phyloP scores from a whole-genome alignment of 768 basidiomycete genomes.

The Pisolithus albus region DNA sequence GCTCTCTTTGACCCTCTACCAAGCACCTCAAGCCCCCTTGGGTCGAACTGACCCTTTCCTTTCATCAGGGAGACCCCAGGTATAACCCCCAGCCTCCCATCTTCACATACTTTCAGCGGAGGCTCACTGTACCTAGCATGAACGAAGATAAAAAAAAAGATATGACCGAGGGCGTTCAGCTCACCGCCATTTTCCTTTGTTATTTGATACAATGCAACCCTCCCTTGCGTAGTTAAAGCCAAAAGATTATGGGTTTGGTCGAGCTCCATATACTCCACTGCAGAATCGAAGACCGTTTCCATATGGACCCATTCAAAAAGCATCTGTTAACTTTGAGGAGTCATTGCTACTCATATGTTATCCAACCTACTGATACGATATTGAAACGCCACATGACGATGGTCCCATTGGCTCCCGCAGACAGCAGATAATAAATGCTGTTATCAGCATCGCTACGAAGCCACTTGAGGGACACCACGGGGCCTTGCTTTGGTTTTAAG shows the following conservation, averaged over 20 bases:
- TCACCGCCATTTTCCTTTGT: neutral
- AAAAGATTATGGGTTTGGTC: neutral
- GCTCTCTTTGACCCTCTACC: too few relatives aligned
- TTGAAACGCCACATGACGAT: neutral
- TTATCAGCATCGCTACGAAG: too few relatives aligned
- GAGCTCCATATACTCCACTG: neutral
- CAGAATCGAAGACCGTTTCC: neutral
- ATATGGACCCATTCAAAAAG: neutral
- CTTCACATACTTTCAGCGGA: too few relatives aligned
- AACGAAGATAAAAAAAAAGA: neutral
- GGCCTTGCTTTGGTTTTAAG: conserved; percentile 1
- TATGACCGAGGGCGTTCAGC: neutral
- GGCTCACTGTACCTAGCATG: neutral
- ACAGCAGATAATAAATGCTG: too few relatives aligned
- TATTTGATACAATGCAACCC: neutral
- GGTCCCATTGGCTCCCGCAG: neutral
- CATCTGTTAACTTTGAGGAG: neutral
- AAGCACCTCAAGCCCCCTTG: too few relatives aligned
- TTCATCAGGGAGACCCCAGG: too few relatives aligned
- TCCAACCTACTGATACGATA: neutral
- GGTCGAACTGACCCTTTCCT: too few relatives aligned
- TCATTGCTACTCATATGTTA: neutral
- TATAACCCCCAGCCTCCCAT: too few relatives aligned
- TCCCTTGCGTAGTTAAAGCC: neutral
- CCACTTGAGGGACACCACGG: neutral